These are phyloP conservation scores for Piper betle DNA, from an alignment of 164 flowering plant species.

Conservation along the genomic window DNA sequence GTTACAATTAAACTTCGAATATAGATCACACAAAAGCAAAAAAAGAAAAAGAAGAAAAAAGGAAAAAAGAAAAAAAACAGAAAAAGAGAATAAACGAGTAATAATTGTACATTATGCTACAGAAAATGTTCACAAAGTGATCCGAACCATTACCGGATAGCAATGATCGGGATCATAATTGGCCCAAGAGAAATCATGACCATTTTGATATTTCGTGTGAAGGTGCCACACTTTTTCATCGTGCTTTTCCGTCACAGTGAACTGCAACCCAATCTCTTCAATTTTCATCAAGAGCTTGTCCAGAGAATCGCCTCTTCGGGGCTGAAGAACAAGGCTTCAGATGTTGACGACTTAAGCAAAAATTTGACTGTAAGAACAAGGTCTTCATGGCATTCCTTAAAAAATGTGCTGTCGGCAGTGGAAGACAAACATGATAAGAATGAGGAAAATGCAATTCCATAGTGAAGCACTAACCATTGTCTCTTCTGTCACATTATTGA, in stretches of 20 bases:
- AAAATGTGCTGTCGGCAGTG: constrained; percentile 64
- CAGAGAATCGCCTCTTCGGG: constrained; percentile 72
- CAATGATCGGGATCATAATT: constrained; percentile 77
- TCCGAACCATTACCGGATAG: constrained; percentile 66
- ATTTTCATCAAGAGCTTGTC: constrained; percentile 57
- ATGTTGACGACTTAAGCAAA: constrained; percentile 37
- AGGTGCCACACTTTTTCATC: constrained; percentile 56
- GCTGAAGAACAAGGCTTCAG: constrained; percentile 69
- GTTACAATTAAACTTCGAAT: too few species aligned
- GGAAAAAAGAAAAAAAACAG: background rate
- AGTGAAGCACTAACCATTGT: background rate
- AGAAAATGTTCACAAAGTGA: constrained; percentile 25
- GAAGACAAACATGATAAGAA: constrained; percentile 2
- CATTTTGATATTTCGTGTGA: constrained; percentile 22
- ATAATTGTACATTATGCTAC: background rate
- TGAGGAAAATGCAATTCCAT: background rate
- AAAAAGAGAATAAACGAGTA: background rate
- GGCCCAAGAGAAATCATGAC: constrained; percentile 43
- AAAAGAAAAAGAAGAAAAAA: background rate
- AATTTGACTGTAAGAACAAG: constrained; percentile 53
- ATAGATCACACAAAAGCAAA: too few species aligned
- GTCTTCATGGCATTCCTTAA: constrained; percentile 68
- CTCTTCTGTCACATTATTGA: too few species aligned
- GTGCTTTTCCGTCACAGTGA: constrained; percentile 30
- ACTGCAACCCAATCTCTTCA: constrained; percentile 35